Base-by-base conservation (phyloP, 139 green algal genomes). In the Pycnococcus provasolii region DNA sequence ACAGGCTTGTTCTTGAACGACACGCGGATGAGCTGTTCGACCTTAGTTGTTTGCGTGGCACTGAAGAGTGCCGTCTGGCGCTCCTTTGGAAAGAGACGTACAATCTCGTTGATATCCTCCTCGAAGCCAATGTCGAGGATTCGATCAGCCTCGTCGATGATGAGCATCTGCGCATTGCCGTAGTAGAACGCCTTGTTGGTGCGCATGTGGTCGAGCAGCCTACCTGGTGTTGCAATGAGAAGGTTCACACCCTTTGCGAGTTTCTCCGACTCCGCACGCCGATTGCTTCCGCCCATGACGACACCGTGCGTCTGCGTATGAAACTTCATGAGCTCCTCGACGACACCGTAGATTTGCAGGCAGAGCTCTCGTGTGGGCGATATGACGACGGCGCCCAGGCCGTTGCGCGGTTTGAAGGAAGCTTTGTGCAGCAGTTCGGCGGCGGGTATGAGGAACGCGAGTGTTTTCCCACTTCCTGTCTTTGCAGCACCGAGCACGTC, bases 41-140 rank as follows among this genome's bases (percentile, higher is more conserved):
- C 92, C 80, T 94, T 94, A 43, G 86, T 97, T 46, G 91, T 97
- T 65, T 98, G 92, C 1, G 94, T 99, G 4, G 94, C 94, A 46
- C 72, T 88, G 78, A 99, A 99, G 41, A 99, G 85, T 83, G 95
- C 90, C 4, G 94, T 98, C 81, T 99, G 94, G 1, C 94, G 79
- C 64, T 97, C 89, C 81, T 91, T 93, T 40, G 92, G 92, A 73
- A 97, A 77, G 39, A 95, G 73, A 54, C 88, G 90, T 60, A 98
- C 79, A 76, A 98, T 97, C 75, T 96, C 86, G 0, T 85, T 74
- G 89, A 98, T 95, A 77, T 98, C 92, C 81, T 97, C 90, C 82
- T 98, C 92, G 78, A 98, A 98, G 4, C 92, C 92, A 64, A 96
- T 95, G 76, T 98, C 91, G 72, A 98, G 78, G 67, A 97, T 96